Evolutionary conservation across 2,329 filamentous ascomycete species (phyloP), one percentile per base, ranked within the genome.

Genomic region (Phyllosticta paracitricarpa): DNA sequence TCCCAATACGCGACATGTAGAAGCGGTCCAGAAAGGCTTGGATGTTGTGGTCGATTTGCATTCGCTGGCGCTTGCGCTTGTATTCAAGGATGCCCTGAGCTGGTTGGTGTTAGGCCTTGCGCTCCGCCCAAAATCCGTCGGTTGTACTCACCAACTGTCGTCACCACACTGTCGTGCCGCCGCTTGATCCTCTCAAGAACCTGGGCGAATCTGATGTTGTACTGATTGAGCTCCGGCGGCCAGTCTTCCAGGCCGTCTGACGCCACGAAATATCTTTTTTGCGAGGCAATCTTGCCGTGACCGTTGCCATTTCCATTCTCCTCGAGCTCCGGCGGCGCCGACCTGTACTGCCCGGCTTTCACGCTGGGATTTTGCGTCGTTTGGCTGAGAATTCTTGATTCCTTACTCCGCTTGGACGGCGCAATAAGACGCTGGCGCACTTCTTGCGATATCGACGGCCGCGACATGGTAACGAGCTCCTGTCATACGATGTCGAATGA

Each of bases 1-100:
- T 99, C 66, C 94, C 94, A 71, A 99, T 99, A 65, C 94, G 90
- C 54, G 92, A 97, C 94, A 99, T 99, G 81, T 99, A 99, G 77
- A 99, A 99, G 63, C 94, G 89, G 77, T 99, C 94, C 66, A 99
- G 85, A 80, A 99, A 99, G 61, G 91, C 88, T 75, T 99, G 94
- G 63, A 99, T 97, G 68, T 92, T 95, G 73, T 92, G 88, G 77
- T 97, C 94, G 70, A 99, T 99, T 73, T 97, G 94, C 88, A 97
- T 94, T 59, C 94, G 86, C 81, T 99, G 94, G 64, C 91, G 85
- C 73, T 89, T 93, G 61, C 93, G 89, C 79, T 99, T 99, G 82
- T 96, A 99, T 77, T 99, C 94, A 63, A 97, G 83, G 67, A 99
- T 97, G 63, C 94, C 94, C 76, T 99, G 93, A 5, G 94, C 94